Conservation (phyloP, 495 filamentous ascomycete species). For the Penicillium macrosclerotiorum region DNA sequence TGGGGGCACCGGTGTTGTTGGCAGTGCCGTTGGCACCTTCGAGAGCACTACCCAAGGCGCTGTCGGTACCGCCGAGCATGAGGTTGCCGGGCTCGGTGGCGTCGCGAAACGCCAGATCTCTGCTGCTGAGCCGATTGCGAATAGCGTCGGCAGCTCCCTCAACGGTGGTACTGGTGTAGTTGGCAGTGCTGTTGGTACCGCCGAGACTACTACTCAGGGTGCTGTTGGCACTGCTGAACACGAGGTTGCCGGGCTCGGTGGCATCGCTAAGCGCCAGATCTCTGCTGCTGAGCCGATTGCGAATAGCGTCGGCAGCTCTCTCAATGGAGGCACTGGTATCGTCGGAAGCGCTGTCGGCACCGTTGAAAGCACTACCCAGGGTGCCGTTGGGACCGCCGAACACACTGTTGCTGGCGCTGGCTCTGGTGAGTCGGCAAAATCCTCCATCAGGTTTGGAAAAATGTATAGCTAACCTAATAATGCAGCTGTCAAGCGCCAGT, state of each 20-base stretch:
- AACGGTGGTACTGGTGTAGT: conserved; percentile 2
- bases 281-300: not conserved
- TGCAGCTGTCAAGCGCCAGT: conserved; percentile 12
- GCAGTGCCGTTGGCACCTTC: conserved; percentile 9
- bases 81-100: not conserved
- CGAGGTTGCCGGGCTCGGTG: conserved; percentile 3
- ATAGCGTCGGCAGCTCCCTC: not conserved
- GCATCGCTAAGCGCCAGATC: conserved; percentile 7
- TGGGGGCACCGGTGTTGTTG: conserved; percentile 2
- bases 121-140: not conserved
- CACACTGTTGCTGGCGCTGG: conserved; percentile 3
- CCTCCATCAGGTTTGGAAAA: not conserved
- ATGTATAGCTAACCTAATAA: not conserved
- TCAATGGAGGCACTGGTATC: conserved; percentile 17
- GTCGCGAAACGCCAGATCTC: not conserved
- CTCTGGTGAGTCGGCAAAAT: not conserved
- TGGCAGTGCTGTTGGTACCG: conserved; percentile 9
- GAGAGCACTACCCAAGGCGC: conserved; percentile 9
- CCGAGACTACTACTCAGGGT: conserved; percentile 3
- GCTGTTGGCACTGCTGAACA: conserved; percentile 13
- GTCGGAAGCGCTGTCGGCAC: conserved; percentile 18
- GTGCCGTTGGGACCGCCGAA: conserved; percentile 15
- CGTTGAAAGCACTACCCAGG: conserved; percentile 13
- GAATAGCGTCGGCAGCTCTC: conserved; percentile 8
- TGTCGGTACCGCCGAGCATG: conserved; percentile 10